Base-by-base conservation (phyloP, 257 asterid genomes). In the Solanum verrucosum region DNA sequence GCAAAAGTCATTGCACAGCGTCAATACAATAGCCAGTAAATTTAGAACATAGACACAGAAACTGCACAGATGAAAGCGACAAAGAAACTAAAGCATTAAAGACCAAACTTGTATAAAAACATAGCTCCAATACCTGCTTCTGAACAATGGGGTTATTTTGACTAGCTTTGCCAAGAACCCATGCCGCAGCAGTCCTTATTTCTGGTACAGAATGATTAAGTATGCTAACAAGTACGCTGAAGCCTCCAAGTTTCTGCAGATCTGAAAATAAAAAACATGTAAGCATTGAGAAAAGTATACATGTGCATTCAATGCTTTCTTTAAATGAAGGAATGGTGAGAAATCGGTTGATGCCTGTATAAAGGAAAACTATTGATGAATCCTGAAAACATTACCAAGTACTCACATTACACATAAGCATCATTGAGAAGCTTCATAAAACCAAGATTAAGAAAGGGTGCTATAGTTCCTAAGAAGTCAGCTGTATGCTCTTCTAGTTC, bases 121-220 rank as follows among this genome's bases (percentile, higher is more conserved):
- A 83, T 68, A 46, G 38, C 56, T 42, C 27, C 27, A 46, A 37
- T 89, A 95, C 99, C 98, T 96, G 98, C 87, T 92, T 93, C 93
- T 96, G 98, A 87, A 95, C 94, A 87, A 88, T 52, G 38, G 91
- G 98, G 91, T 95, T 95, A 86, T 95, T 96, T 91, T 96, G 99
- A 90, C 99, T 90, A 83, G 98, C 98, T 93, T 94, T 94, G 84
- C 98, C 99, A 89, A 96, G 92, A 84, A 94, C 86, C 96, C 96
- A 92, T n/a, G 96, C 99, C 27, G 98, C 90, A 87, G 87, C 88
- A 42, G 94, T 90, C 92, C 99, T 94, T 49, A 95, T 90, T 88
- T 92, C 93, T 87, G 94, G 31, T 37, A 90, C 93, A 72, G 93
- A 81, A 87, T 93, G 90, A 87, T 91, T 73, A 59, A 96, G 96